Percentiles rank a stretch among this genome's conserved stretches.
Evolutionary conservation across 1,139 yeast species (phyloP).

Genomic region (Lodderomyces parapsilosis): DNA sequence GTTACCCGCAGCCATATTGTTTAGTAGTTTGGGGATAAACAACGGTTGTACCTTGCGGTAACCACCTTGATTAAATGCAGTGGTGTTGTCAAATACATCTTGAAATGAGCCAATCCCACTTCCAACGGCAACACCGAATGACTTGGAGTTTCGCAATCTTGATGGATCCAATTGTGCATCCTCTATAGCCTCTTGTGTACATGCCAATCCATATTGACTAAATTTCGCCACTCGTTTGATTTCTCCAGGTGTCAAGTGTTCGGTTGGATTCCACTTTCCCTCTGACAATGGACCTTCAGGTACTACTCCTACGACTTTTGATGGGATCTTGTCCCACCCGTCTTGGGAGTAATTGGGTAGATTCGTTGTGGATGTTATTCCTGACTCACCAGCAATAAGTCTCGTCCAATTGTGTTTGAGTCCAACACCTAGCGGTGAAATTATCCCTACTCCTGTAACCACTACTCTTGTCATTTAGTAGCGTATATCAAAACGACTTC

Average conservation of each 20-base stretch:
- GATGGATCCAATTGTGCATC: slow-evolving; percentile 37
- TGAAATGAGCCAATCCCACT: slow-evolving; percentile 91
- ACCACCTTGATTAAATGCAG: slow-evolving; percentile 50
- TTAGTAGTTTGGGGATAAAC: slow-evolving; percentile 77
- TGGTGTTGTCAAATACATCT: slow-evolving; percentile 64
- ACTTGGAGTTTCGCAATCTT: slow-evolving; percentile 11
- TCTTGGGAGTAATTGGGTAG: slow-evolving; percentile 45
- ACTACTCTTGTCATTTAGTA: slow-evolving; percentile 52
- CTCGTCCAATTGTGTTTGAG: slow-evolving; percentile 51
- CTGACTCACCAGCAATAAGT: slow-evolving; percentile 51
- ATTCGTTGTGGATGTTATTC: slow-evolving; percentile 53
- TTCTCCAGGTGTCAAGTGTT: slow-evolving; percentile 45
- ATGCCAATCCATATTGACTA: slow-evolving; percentile 76
- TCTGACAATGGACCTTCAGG: slow-evolving; percentile 53
- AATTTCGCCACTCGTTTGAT: slow-evolving; percentile 66
- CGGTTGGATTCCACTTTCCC: slow-evolving; percentile 51
- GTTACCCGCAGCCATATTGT: slow-evolving; percentile 95
- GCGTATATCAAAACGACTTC: background rate
- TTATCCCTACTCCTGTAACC: slow-evolving; percentile 84
- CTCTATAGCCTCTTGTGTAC: slow-evolving; percentile 71
- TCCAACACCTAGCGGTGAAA: slow-evolving; percentile 85
- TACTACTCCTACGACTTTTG: slow-evolving; percentile 73
- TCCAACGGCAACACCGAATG: slow-evolving; percentile 79
- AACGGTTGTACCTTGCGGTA: slow-evolving; percentile 79
- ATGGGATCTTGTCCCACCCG: slow-evolving; percentile 60